Evolutionary conservation across 495 filamentous ascomycete species (phyloP).

Genomic region (Penicillium roqueforti): DNA sequence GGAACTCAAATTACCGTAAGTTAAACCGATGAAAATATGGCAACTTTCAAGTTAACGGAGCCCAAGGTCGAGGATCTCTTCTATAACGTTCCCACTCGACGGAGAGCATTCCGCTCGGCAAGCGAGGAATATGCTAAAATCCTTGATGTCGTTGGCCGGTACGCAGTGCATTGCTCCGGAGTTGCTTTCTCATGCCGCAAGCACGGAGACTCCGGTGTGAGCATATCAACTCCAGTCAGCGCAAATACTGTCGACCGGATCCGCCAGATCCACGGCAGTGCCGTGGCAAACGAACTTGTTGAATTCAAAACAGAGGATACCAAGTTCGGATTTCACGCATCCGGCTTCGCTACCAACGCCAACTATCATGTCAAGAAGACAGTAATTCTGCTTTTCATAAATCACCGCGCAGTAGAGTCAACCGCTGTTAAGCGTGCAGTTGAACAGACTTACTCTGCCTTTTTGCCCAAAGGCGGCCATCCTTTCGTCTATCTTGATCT

Average conservation of each 20-base stretch:
- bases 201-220: constrained; percentile 77
- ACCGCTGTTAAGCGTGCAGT: constrained; percentile 82
- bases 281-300: constrained; percentile 86
- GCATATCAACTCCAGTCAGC: constrained; percentile 69
- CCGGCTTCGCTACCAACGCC: constrained; percentile 83
- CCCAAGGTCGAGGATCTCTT: constrained; percentile 87
- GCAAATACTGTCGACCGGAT: constrained; percentile 77
- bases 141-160: constrained; percentile 87
- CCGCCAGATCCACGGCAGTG: constrained; percentile 80
- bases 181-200: constrained; percentile 97
- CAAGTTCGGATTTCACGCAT: constrained; percentile 76
- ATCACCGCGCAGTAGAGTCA: constrained; percentile 95
- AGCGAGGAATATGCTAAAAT: constrained; percentile 99
- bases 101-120: constrained; percentile 82
- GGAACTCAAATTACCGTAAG: constrained; percentile 91
- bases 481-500: constrained; percentile 92
- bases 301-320: constrained; percentile 68
- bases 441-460: constrained; percentile 85
- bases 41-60: constrained; percentile 6
- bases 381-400: constrained; percentile 88
- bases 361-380: constrained; percentile 96
- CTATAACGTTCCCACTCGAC: constrained; percentile 88
- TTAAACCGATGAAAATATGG: not conserved
- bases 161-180: constrained; percentile 88
- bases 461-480: constrained; percentile 91